Base-by-base conservation (phyloP, 495 filamentous ascomycete species). In the Usnea hakonensis region DNA sequence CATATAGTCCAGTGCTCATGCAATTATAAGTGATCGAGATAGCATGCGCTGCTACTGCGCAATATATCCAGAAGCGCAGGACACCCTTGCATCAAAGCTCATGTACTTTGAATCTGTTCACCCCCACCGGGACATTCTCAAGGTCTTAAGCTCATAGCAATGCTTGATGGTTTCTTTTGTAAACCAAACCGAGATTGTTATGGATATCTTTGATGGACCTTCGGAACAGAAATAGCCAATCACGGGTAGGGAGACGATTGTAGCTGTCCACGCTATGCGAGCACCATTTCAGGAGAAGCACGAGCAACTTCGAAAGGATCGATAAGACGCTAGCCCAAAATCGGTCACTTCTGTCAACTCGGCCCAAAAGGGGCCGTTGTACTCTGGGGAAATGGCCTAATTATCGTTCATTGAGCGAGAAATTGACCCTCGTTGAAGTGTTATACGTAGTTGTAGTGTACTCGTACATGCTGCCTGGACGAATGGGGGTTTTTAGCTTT, bases 21-120 rank as follows among this genome's bases (percentile, higher is more conserved):
- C 28, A 50, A 50, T 52, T 52, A n/a, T n/a, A n/a, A n/a, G n/a
- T n/a, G 48, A 52, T 52, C 48, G 48, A 52, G 48, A 52, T 52
- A 33, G 11, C 46, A 50, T 50, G 28, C 26, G 48, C 28, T 32
- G 28, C 48, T 59, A 44, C 32, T 59, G 23, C 30, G 14, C 28
- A 46, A 35, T 16, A 59, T 48, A 19, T 48, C 13, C 41, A 35
- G 57, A 30, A 36, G 41, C 23, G 32, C 46, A 50, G 30, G 17
- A 16, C 4, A 26, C 23, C 46, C 46, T 33, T 52, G 28, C 26
- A 32, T 52, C 14, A 58, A 32, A 46, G 16, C 30, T 17, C 11
- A 48, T 2, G 28, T 21, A 44, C 19, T 19, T 1, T 14, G 16
- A 50, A 19, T 21, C 8, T 41, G 7, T 50, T 7, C 26, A 14